A percentile compares a stretch with the other conserved stretches of the same genome.
These are phyloP conservation scores for Diaporthe longicolla DNA, from an alignment of 2,329 filamentous ascomycete species.

Conservation along the genomic window DNA sequence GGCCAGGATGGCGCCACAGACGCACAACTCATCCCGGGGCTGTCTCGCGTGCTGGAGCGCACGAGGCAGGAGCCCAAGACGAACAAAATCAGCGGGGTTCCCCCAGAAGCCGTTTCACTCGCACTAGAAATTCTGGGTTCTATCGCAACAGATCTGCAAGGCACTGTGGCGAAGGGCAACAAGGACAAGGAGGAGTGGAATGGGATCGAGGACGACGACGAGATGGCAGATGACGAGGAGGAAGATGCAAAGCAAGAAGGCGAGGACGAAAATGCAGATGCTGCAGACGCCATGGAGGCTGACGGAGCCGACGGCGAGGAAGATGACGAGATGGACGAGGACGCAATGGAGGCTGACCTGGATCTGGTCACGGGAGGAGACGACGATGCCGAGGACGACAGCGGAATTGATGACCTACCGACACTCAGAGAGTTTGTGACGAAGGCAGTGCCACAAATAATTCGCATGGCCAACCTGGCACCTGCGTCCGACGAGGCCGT, in stretches of 20 bases:
- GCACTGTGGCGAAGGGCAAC: conserved; percentile 62
- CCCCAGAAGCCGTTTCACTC: conserved; percentile 65
- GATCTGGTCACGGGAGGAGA: conserved; percentile 70
- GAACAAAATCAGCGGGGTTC: conserved; percentile 51
- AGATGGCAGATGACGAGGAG: conserved; percentile 53
- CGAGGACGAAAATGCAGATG: conserved; percentile 33
- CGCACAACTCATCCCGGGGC: conserved; percentile 62
- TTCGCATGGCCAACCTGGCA: conserved; percentile 61
- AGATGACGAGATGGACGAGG: conserved; percentile 55
- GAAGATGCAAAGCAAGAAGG: conserved; percentile 43
- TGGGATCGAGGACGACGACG: conserved; percentile 57
- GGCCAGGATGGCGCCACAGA: conserved; percentile 65
- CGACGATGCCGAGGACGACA: conserved; percentile 58
- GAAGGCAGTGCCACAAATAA: conserved; percentile 62
- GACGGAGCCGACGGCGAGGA: conserved; percentile 48
- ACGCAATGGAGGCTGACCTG: conserved; percentile 76
- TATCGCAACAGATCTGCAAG: conserved; percentile 72
- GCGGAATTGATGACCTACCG: conserved; percentile 65
- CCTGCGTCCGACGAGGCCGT: conserved; percentile 58
- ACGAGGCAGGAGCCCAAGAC: conserved; percentile 47
- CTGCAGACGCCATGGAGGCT: conserved; percentile 54
- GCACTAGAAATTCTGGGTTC: conserved; percentile 75
- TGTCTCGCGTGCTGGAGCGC: conserved; percentile 58
- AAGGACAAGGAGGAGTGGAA: conserved; percentile 57
- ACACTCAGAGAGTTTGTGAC: conserved; percentile 65